Evolutionary conservation across 139 green algal genomes (phyloP).

Genomic region (Parachlorella kessleri): DNA sequence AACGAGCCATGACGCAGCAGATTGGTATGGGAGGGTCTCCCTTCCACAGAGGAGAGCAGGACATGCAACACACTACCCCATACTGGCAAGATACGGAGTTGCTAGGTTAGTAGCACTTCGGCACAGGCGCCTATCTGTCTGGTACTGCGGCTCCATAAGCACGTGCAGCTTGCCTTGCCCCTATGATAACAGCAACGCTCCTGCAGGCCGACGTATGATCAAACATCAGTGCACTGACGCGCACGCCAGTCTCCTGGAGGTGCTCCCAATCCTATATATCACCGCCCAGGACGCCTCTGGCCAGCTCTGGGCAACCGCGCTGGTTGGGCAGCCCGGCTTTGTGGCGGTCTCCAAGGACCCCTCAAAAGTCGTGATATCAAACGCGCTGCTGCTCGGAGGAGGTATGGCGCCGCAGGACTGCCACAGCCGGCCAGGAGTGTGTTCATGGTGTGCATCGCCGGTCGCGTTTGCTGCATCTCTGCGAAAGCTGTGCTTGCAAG

Average conservation of each 20-base stretch:
- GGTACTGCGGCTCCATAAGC: not conserved
- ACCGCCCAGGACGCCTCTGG: not conserved
- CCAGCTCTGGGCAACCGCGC: not conserved
- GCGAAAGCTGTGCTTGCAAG: no score
- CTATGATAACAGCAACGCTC: no score
- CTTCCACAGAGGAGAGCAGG: not conserved
- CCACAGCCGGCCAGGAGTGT: no score
- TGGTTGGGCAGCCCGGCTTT: not conserved
- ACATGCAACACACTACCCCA: not conserved
- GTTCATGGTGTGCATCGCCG: no score
- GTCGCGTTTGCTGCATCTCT: no score
- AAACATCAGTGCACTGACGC: not conserved
- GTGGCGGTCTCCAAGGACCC: not conserved
- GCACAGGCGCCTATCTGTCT: not conserved
- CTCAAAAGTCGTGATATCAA: not conserved
- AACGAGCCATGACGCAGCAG: no score
- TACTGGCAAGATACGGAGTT: conserved; percentile 1
- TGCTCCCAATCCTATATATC: not conserved
- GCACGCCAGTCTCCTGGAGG: not conserved
- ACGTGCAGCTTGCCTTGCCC: not conserved
- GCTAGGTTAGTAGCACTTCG: not conserved
- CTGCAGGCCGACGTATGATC: conserved; percentile 5
- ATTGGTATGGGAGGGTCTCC: no score
- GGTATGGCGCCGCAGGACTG: no score
- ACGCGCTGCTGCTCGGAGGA: not conserved